Evolutionary conservation across 2,329 filamentous ascomycete species (phyloP).

Genomic region (Neurospora sp.): DNA sequence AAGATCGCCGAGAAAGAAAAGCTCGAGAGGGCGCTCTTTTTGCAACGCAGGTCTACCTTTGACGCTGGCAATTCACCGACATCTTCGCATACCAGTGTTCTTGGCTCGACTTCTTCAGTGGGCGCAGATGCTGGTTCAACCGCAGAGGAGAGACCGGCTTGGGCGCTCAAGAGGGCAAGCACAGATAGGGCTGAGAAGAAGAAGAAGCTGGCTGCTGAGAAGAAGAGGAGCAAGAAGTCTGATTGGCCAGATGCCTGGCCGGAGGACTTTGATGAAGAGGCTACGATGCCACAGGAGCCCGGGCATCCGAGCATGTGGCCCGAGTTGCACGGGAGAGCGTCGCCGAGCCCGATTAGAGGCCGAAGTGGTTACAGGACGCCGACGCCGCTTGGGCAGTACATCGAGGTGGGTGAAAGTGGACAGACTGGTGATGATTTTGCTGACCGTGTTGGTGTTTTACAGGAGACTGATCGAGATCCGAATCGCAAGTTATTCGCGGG

Average conservation of each 20-base stretch:
- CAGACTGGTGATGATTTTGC: neutral
- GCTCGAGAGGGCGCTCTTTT: constrained; percentile 6
- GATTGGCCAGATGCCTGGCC: neutral
- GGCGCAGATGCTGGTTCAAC: neutral
- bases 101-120: neutral
- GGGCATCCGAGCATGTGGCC: neutral
- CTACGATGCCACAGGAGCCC: neutral
- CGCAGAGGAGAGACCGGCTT: neutral
- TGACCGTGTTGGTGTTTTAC: neutral
- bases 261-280: neutral
- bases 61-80: neutral
- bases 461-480: neutral
- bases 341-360: neutral
- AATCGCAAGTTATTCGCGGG: neutral
- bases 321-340: neutral
- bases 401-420: neutral
- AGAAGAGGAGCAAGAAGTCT: neutral
- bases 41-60: neutral
- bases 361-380: neutral
- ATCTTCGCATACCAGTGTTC: neutral
- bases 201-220: neutral
- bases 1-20: constrained; percentile 23
- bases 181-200: constrained; percentile 2
- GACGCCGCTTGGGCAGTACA: neutral
- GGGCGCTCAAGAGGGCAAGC: neutral